Base-by-base conservation (phyloP, 306 rosid species). In the Prunus davidiana region DNA sequence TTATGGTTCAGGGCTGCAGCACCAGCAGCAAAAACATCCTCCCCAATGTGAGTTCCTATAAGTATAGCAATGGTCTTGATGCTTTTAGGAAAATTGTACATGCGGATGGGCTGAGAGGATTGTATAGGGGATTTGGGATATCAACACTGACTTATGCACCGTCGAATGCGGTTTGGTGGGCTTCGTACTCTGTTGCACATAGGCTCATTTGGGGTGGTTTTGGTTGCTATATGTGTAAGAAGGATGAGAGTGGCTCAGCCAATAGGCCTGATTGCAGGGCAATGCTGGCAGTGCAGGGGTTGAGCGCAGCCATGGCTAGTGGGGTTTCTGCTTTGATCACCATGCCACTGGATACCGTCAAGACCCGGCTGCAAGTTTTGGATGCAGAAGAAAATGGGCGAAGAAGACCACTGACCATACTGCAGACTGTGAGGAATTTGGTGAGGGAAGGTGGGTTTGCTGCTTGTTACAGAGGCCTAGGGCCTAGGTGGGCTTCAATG, bases 161-260 rank as follows among this genome's bases (percentile, higher is more conserved):
- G 11, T 90, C 97, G 4, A 95, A 95, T 89, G 98, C 97, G 6
- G 96, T 95, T 72, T 95, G 98, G 98, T 95, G 98, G 98, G 79
- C 97, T 72, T 92, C 97, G 54, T 95, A 95, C 81, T 92, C 97
- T 14, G 88, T 95, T 75, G 92, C 86, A 10, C 90, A 95, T 25
- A 85, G 93, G 81, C 73, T 90, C 25, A 88, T 95, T 8, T 90
- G 96, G 97, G 76, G 91, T 76, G 82, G 87, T 72, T 81, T 87
- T 78, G 96, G 97, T 73, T 57, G 77, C 75, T 73, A 86, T 63
- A 74, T 78, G 87, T 80, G 88, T 27, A 87, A 84, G 72, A 87
- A 80, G 63, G 86, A 83, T 61, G 74, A 80, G 69, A 74, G 69
- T 63, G 80, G 66, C 68, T 71, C 73, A 45, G 71, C 12, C 68